Evolutionary conservation across 805 yeast species (phyloP).

Genomic region (Huiozyma naganishii): DNA sequence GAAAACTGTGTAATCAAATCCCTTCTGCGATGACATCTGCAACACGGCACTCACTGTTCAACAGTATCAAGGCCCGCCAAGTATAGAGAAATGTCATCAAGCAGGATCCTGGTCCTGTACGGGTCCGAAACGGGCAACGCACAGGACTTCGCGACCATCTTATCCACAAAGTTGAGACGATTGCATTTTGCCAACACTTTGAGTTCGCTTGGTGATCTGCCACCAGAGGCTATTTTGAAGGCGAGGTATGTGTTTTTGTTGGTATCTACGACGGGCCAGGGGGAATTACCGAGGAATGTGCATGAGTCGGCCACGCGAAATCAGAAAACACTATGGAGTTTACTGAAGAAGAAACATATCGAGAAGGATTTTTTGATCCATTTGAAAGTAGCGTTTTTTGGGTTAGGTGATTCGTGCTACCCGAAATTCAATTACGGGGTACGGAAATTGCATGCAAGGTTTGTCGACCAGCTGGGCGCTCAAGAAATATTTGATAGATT

Average conservation of each 20-base stretch:
- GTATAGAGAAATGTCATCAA: not conserved
- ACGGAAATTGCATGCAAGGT: slow-evolving; percentile 66
- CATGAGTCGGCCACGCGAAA: slow-evolving; percentile 27
- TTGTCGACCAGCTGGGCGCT: slow-evolving; percentile 71
- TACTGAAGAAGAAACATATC: slow-evolving; percentile 55
- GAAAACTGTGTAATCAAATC: too few species aligned
- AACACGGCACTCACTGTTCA: too few species aligned
- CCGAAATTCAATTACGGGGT: slow-evolving; percentile 84
- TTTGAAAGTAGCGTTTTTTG: slow-evolving; percentile 61
- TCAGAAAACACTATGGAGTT: slow-evolving; percentile 47
- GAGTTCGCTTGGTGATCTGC: slow-evolving; percentile 49
- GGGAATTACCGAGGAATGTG: slow-evolving; percentile 77
- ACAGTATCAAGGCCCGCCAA: too few species aligned
- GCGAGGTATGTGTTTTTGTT: slow-evolving; percentile 33
- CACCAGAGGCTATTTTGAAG: slow-evolving; percentile 43
- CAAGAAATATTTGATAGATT: slow-evolving; percentile 57
- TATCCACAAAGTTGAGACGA: slow-evolving; percentile 47
- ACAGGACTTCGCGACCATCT: slow-evolving; percentile 65
- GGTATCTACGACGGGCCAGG: slow-evolving; percentile 92
- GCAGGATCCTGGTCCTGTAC: slow-evolving; percentile 51
- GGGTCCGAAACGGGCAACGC: slow-evolving; percentile 94
- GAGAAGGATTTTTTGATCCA: slow-evolving; percentile 52
- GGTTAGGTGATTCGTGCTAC: slow-evolving; percentile 89
- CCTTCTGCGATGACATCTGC: too few species aligned
- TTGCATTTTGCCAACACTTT: slow-evolving; percentile 39